Evolutionary conservation across 208 protist genomes (phyloP), one percentile per base, ranked within the genome.

Genomic region (Trypanosoma boissoni): DNA sequence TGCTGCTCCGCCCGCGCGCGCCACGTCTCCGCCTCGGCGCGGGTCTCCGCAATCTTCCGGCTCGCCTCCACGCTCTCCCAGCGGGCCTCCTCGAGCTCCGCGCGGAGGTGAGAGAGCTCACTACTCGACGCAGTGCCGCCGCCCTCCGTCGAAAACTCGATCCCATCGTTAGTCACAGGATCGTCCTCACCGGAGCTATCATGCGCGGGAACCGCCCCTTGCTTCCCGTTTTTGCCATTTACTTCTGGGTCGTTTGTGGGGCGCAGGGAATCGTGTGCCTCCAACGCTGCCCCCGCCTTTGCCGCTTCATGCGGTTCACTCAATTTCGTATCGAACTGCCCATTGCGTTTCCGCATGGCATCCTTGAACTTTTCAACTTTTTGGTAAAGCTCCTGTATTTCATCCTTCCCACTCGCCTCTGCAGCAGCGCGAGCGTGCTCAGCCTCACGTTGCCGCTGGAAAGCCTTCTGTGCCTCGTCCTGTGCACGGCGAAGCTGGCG

Each of bases 401-500:
- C 71, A 12, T 77, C 71, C 36, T 68, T 56, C 54, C 78, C 78
- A 9, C 49, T 34, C 18, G 34, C 54, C 42, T 74, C 65, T 2
- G 64, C 53, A n/a, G 50, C 50, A 39, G 44, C 37, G 0, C 66
- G 61, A 18, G 53, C 58, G 41, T 72, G 62, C 34, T 75, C 65
- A 5, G 68, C 67, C 57, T 78, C 71, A 20, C 58, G 62, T 42
- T 82, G 71, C 37, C 71, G 66, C 61, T 67, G 57, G n/a, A 65
- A 66, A 24, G 70, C 61, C 36, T 58, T 56, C 42, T 82, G 45
- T 16, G 46, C 65, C 10, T 53, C 53, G 5, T 51, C 42, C 24
- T 53, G 27, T 1, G 64, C 59, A 39, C 64, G 56, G 3, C 57
- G 70, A 1, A 78, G 58, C 37, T 64, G 46, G 34, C 8, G 8